Evolutionary conservation across 441 rosid genomes (phyloP), one percentile per base, ranked within the genome.

Genomic region (Gossypium schwendimanii): DNA sequence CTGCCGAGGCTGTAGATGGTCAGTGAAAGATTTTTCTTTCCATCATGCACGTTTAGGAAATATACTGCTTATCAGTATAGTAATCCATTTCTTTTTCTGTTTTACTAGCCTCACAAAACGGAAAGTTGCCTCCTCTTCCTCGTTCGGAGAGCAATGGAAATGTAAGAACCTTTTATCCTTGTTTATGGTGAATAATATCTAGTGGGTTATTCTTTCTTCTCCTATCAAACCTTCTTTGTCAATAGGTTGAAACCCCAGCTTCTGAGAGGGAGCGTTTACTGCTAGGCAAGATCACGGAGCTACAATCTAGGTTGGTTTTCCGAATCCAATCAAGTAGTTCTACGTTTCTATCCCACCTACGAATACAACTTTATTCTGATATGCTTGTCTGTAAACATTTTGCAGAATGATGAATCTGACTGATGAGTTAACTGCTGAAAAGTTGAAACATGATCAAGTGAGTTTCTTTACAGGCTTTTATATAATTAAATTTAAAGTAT

Each of bases 251-350:
- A 69, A 41, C 81, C 0, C 71, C 81, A 45, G 74, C 75, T 75
- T 86, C 91, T 31, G 97, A 93, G 77, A 90, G 89, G 87, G 99
- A 96, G 84, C 85, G 84, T n/a, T 69, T 80, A 72, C 80, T 96
- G 75, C 80, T 87, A 26, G 62, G 73, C 75, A 85, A 84, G 85
- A 88, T 96, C 64, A 69, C 89, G 2, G 98, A 90, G 76, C 91
- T 91, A 73, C 94, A 87, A 62, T 78, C 96, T 49, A 91, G 93
- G 98, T 93, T 63, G 76, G 87, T 77, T 69, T 73, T 55, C 61
- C 62, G 66, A 62, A 20, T 75, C 45, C 39, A 28, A 59, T 36
- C 11, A 71, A 70, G 28, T 78, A 44, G 53, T 57, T 57, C 45
- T 33, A 41, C 5, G 4, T 5, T 69, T 17, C 41, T 12, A 69